Percentiles rank a stretch among this genome's conserved stretches.
These are phyloP conservation scores for Leptomonas pyrrhocoris DNA, from an alignment of 208 protist species.

Conservation along the genomic window DNA sequence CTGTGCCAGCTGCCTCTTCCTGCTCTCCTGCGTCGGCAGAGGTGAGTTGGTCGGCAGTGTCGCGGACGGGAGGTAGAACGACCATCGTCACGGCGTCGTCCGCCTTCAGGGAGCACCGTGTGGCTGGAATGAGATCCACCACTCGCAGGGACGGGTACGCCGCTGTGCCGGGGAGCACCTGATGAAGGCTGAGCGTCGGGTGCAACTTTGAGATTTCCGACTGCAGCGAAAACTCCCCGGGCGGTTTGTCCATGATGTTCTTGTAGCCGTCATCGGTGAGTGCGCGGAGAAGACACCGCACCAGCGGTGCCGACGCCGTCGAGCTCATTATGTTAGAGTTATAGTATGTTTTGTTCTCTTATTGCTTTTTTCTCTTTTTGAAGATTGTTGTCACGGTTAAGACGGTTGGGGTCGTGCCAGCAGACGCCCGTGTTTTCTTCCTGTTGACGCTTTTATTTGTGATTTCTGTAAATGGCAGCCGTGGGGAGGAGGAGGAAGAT, in stretches of 20 bases:
- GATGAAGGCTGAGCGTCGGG: conserved; percentile 33
- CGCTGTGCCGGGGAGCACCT: conserved; percentile 35
- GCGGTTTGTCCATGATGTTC: conserved; percentile 36
- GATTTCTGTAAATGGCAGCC: too few species aligned
- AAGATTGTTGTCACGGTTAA: neutral
- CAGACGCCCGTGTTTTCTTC: too few species aligned
- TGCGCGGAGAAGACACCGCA: conserved; percentile 65
- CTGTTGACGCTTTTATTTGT: too few species aligned
- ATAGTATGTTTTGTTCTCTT: neutral
- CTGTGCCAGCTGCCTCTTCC: neutral
- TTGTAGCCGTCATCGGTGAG: conserved; percentile 51
- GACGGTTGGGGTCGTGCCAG: too few species aligned
- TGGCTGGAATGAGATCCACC: conserved; percentile 67
- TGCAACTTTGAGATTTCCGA: conserved; percentile 30
- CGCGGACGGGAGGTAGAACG: conserved; percentile 51
- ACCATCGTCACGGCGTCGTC: conserved; percentile 56
- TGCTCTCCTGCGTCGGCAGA: neutral
- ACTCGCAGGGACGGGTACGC: conserved; percentile 52
- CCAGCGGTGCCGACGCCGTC: conserved; percentile 30
- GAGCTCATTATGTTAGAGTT: neutral
- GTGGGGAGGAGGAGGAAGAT: too few species aligned
- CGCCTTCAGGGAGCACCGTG: conserved; percentile 31
- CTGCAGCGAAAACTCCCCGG: conserved; percentile 53
- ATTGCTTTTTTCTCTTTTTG: neutral
- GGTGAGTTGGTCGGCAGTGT: neutral